These are phyloP conservation scores for Cyberlindnera mrakii DNA, from an alignment of 805 yeast species.

Conservation along the genomic window DNA sequence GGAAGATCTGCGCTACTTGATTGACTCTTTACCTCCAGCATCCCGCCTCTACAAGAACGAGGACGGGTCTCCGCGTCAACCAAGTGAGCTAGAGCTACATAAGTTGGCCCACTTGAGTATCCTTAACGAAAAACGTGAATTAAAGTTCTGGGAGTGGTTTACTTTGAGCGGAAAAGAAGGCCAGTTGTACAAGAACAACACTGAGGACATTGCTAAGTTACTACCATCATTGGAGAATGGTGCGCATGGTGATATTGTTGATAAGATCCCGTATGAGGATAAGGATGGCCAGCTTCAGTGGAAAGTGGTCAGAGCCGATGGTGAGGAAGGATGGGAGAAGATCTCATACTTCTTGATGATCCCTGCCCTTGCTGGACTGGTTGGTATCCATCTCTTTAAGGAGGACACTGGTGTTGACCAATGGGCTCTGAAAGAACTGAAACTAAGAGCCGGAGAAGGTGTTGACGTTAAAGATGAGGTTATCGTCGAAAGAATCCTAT, in stretches of 20 bases:
- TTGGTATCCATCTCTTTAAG: conserved; percentile 45
- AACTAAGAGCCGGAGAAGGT: conserved; percentile 68
- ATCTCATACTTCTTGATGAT: conserved; percentile 66
- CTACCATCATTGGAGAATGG: conserved; percentile 38
- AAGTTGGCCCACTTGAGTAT: conserved; percentile 65
- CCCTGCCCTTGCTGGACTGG: conserved; percentile 58
- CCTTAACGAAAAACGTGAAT: conserved; percentile 50
- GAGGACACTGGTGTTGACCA: conserved; percentile 48
- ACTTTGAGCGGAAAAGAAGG: conserved; percentile 46
- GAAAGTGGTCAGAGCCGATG: conserved; percentile 69
- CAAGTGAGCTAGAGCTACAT: conserved; percentile 65
- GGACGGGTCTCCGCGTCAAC: conserved; percentile 69
- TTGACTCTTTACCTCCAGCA: conserved; percentile 59
- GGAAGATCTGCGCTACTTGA: conserved; percentile 52
- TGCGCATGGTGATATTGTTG: conserved; percentile 61
- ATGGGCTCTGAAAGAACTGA: conserved; percentile 82
- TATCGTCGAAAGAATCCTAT: conserved; percentile 73
- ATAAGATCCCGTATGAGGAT: conserved; percentile 80
- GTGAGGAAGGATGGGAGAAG: conserved; percentile 82
- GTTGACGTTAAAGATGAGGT: conserved; percentile 65
- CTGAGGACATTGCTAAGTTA: conserved; percentile 51
- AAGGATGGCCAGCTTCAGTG: conserved; percentile 74
- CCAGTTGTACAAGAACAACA: conserved; percentile 54
- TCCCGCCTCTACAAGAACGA: conserved; percentile 64
- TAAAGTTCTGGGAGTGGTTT: conserved; percentile 40